Conservation (phyloP, 2,329 filamentous ascomycete genomes). For the Stromatinia cepivora region DNA sequence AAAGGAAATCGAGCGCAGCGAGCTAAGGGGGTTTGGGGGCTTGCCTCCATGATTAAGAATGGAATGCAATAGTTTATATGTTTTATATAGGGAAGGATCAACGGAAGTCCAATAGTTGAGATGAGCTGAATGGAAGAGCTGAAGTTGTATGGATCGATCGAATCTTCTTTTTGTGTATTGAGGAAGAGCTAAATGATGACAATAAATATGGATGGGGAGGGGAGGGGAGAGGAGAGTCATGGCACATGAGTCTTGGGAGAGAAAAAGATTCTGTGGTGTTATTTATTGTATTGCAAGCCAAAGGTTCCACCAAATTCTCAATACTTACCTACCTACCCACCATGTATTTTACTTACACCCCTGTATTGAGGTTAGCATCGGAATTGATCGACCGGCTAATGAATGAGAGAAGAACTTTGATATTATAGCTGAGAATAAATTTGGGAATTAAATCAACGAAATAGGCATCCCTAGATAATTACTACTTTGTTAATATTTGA, state of each 20-base stretch:
- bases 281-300: neutral
- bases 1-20: neutral
- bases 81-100: neutral
- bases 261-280: neutral
- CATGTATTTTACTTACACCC: neutral
- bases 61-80: neutral
- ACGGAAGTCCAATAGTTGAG: neutral
- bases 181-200: too few species aligned
- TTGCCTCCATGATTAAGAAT: neutral
- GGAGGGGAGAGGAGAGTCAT: too few species aligned
- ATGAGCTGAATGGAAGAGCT: neutral
- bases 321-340: too few species aligned
- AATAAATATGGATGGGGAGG: too few species aligned
- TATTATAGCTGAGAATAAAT: neutral
- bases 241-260: too few species aligned
- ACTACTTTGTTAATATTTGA: too few species aligned
- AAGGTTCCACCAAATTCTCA: neutral
- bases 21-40: slow-evolving; percentile 1
- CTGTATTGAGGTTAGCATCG: neutral
- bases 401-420: neutral
- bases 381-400: slow-evolving; percentile 12
- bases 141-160: too few species aligned
- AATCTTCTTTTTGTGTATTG: too few species aligned
- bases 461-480: neutral
- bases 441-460: neutral